A percentile compares a stretch with the other conserved stretches of the same genome.
These are phyloP conservation scores for Stentor coeruleus DNA, from an alignment of 73 alveolate species.

Conservation along the genomic window DNA sequence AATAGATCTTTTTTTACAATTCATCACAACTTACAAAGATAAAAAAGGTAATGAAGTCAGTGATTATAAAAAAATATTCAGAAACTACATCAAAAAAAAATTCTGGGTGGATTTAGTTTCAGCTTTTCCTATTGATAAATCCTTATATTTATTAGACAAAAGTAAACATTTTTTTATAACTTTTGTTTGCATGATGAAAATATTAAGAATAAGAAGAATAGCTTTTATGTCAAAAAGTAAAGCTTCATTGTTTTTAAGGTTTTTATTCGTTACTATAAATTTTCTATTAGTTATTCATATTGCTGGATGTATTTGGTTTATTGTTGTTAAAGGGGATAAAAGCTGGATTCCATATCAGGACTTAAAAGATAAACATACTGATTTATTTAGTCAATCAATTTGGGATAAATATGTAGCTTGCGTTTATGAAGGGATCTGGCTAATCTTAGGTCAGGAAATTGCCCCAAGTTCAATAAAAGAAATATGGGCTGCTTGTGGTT, in stretches of 20 bases:
- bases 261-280: too few species aligned
- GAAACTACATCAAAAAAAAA: not conserved
- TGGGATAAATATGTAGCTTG: slow-evolving; percentile 30
- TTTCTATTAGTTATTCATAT: slow-evolving; percentile 39
- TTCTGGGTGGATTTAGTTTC: not conserved
- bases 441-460: slow-evolving; percentile 61
- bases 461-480: slow-evolving; percentile 45
- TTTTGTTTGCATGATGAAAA: not conserved
- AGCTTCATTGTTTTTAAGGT: slow-evolving; percentile 34
- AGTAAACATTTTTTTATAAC: not conserved
- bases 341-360: slow-evolving; percentile 68
- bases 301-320: slow-evolving; percentile 57
- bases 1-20: not conserved
- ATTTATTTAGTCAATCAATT: not conserved
- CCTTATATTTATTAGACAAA: not conserved
- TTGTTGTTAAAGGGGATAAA: slow-evolving; percentile 29
- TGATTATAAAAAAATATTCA: not conserved
- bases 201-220: not conserved
- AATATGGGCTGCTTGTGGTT: slow-evolving; percentile 28
- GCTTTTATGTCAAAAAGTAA: slow-evolving; percentile 30
- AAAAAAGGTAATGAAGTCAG: not conserved
- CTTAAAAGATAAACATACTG: slow-evolving; percentile 28
- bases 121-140: not conserved
- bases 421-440: slow-evolving; percentile 45
- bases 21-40: not conserved